Base-by-base conservation (phyloP, 106 monocot genomes). In the Cymbidium sinense region DNA sequence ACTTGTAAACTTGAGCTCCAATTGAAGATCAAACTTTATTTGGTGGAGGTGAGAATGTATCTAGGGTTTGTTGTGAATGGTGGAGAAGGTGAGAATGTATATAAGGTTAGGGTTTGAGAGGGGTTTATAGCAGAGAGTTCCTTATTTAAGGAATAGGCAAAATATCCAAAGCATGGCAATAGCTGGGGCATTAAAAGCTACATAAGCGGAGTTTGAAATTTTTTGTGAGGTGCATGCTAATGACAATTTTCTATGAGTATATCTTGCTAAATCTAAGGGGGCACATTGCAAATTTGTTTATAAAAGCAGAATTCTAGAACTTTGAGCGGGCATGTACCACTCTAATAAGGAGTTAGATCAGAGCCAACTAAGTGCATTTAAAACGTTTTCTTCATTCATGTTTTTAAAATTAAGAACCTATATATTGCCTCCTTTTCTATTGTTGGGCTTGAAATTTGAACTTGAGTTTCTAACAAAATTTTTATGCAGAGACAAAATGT, bases 401-500 rank as follows among this genome's bases (percentile, higher is more conserved):
- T 27, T 21, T 39, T 74, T 27, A 9, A 47, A 74, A 10, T 43
- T 17, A 43, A 27, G 23, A 44, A 74, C 12, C 21, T 28, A 8
- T n/a, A n/a, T 18, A 12, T 28, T 28, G 44, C 35, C 17, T 76
- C 25, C 37, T 39, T 75, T 75, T 50, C 43, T 34, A 28, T 12
- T 78, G 27, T 65, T 13, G 34, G 21, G 43, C 70, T 17, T 52
- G 10, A 30, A 61, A 73, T 47, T 44, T 62, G n/a, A 27, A 23
- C 41, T 39, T 70, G 6, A 70, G 9, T 55, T 64, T 31, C 15
- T 69, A 7, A 44, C 4, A 20, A 33, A 0, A 15, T 34, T 80
- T 1, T 72, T 79, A 69, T 64, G 17, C 86, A 96, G 93, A 82
- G 85, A 78, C 70, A 65, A 73, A 50, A 80, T 50, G 76, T 71